Evolutionary conservation across 352 stramenopile species (phyloP).

Genomic region (Albugo laibachii): DNA sequence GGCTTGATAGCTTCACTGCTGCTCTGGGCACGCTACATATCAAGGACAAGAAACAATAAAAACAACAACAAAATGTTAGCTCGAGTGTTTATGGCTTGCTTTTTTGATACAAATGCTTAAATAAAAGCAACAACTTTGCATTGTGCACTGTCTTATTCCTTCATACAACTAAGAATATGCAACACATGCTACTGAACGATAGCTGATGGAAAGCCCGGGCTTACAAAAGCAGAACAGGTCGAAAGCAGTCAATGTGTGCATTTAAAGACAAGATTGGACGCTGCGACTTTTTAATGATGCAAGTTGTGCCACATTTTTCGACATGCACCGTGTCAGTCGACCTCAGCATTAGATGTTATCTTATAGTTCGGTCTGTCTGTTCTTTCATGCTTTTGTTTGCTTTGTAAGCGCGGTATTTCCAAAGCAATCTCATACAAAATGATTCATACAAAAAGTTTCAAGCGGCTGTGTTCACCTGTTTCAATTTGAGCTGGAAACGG

Average conservation of each 20-base stretch:
- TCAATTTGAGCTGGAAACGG: conserved; percentile 76
- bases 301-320: not conserved
- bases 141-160: too few relatives aligned
- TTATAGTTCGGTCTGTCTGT: not conserved
- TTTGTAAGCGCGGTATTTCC: not conserved
- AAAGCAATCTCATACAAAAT: not conserved
- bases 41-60: not conserved
- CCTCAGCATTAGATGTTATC: not conserved
- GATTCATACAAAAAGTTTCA: not conserved
- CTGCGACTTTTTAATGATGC: not conserved
- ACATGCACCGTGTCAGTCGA: not conserved
- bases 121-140: not conserved
- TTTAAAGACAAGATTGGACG: too few relatives aligned
- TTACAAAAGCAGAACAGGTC: too few relatives aligned
- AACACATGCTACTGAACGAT: too few relatives aligned
- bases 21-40: not conserved
- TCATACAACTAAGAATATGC: too few relatives aligned
- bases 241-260: too few relatives aligned
- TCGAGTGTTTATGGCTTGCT: not conserved
- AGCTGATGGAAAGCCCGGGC: too few relatives aligned
- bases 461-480: conserved; percentile 31
- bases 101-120: not conserved
- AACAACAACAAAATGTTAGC: not conserved
- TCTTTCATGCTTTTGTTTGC: conserved; percentile 1
- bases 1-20: conserved; percentile 22